These are phyloP conservation scores for Xylaria sp. DNA, from an alignment of 2,329 filamentous ascomycete genomes.

Conservation along the genomic window DNA sequence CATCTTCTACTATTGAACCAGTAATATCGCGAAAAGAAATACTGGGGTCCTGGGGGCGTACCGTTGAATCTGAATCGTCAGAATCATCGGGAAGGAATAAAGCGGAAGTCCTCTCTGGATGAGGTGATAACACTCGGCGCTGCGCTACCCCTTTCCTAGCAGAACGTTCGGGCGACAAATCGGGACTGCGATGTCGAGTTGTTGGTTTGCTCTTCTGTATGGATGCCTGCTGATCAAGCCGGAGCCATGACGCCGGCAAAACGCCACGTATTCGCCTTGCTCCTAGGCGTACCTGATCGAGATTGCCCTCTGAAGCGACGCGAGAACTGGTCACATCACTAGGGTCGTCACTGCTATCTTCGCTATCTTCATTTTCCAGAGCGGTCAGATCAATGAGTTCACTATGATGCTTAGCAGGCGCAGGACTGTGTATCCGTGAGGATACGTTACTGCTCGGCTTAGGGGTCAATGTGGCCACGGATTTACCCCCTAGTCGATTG, in stretches of 20 bases:
- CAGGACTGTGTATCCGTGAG: slow-evolving; percentile 45
- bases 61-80: slow-evolving; percentile 53
- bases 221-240: slow-evolving; percentile 63
- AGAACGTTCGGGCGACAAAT: slow-evolving; percentile 53
- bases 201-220: slow-evolving; percentile 49
- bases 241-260: slow-evolving; percentile 74
- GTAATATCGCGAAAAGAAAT: slow-evolving; percentile 20
- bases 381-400: slow-evolving; percentile 46
- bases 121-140: slow-evolving; percentile 52
- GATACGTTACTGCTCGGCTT: slow-evolving; percentile 47
- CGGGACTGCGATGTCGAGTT: slow-evolving; percentile 48
- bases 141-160: slow-evolving; percentile 63
- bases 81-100: slow-evolving; percentile 59
- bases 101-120: slow-evolving; percentile 45
- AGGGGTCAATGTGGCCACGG: slow-evolving; percentile 42
- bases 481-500: slow-evolving; percentile 26
- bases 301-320: slow-evolving; percentile 55
- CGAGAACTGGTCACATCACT: slow-evolving; percentile 26
- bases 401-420: slow-evolving; percentile 36
- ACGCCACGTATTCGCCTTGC: slow-evolving; percentile 67
- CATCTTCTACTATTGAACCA: slow-evolving; percentile 47
- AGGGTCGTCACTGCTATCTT: slow-evolving; percentile 26
- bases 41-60: slow-evolving; percentile 40
- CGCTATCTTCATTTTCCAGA: slow-evolving; percentile 37
- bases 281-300: slow-evolving; percentile 43